Percentiles rank a stretch among this genome's conserved stretches.
These are phyloP conservation scores for Crassisporium funariophilum DNA, from an alignment of 768 basidiomycete genomes.

Conservation along the genomic window DNA sequence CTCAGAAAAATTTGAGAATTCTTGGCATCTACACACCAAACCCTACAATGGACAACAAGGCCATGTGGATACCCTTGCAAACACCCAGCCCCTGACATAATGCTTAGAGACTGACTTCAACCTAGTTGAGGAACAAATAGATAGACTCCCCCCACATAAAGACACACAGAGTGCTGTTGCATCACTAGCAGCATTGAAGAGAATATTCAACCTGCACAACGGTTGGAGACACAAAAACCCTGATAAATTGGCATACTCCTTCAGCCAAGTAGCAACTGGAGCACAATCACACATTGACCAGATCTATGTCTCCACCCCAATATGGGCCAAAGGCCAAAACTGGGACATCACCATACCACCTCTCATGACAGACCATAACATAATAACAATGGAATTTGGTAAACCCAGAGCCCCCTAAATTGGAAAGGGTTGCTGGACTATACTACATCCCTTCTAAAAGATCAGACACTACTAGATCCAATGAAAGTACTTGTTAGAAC, in stretches of 20 bases:
- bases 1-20: constrained; percentile 31
- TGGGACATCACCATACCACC: constrained; percentile 25
- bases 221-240: constrained; percentile 35
- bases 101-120: constrained; percentile 49
- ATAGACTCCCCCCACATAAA: constrained; percentile 28
- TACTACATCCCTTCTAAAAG: constrained; percentile 22
- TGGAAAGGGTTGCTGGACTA: constrained; percentile 35
- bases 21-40: constrained; percentile 39
- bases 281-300: constrained; percentile 35
- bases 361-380: constrained; percentile 32
- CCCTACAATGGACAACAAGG: constrained; percentile 20
- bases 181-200: constrained; percentile 24
- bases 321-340: constrained; percentile 14
- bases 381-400: constrained; percentile 26
- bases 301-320: constrained; percentile 29
- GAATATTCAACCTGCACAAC: constrained; percentile 20
- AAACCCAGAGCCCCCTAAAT: constrained; percentile 22
- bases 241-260: constrained; percentile 26
- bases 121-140: constrained; percentile 38
- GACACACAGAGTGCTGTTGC: constrained; percentile 16
- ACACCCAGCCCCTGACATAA: constrained; percentile 27
- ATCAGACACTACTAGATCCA: constrained; percentile 11
- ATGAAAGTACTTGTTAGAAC: constrained; percentile 8
- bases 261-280: constrained; percentile 12
- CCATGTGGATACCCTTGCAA: constrained; percentile 29